Evolutionary conservation across 345 rosid genomes (phyloP), one percentile per base, ranked within the genome.

Genomic region (Camelina neglecta): DNA sequence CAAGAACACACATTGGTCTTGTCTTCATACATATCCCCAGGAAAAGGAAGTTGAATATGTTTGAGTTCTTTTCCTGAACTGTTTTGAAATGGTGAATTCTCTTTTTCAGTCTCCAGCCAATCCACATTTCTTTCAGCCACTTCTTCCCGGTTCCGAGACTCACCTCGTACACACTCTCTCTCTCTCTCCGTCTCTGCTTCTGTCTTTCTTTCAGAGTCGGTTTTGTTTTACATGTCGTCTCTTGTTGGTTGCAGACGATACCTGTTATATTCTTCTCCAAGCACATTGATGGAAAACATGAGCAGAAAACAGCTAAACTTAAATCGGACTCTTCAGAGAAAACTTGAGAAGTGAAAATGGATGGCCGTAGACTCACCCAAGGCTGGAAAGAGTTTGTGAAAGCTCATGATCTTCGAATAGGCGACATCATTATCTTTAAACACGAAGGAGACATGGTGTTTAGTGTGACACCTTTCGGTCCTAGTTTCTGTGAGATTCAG

Each of bases 41-140:
- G 39, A 60, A 4, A 72, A 35, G 11, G 26, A 35, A 29, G 8
- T 51, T 0, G 12, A 15, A 11, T 9, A 6, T 15, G 24, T 4
- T 15, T 4, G n/a, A 8, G 11, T 47, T 15, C 13, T 9, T 29
- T 16, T 26, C 35, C 1, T 67, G 11, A 56, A 48, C 5, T 2
- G 26, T 65, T 65, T 42, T 39, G 36, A 63, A 29, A 76, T 76
- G 80, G 61, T 31, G 54, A 70, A 64, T 63, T 53, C 18, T n/a
- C 26, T 7, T 33, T 55, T 56, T 20, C 35, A 55, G 24, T 71
- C 55, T 63, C 75, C 75, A 9, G 44, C 51, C n/a, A 69, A 76
- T 13, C 80, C 51, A 0, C 71, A 76, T 44, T 76, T 69, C 41
- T 69, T 76, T 69, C 69, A 69, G 79, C 79, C 75, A 54, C 69